Base-by-base conservation (phyloP, 1,284 basidiomycete genomes). In the Pseudozyma sp. region DNA sequence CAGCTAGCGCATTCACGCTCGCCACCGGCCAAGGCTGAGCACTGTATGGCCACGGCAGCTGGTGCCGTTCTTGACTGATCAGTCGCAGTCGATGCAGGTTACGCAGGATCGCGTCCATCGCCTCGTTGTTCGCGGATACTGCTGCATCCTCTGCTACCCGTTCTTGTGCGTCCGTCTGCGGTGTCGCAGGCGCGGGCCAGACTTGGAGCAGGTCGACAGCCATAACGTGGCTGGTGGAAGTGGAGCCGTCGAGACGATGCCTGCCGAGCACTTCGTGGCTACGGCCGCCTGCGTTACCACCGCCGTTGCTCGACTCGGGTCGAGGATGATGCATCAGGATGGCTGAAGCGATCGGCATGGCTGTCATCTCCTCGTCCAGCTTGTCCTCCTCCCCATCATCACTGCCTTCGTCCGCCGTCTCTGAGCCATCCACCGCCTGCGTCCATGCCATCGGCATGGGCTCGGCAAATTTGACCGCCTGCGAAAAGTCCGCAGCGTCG, bases 371-470 rank as follows among this genome's bases (percentile, higher is more conserved):
- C 24, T 51, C 31, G 13, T 34, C 46, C 16, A 5, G 31, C 9
- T 31, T 45, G 17, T 47, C 56, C 14, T 46, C 46, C 11, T 49
- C 46, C 17, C 37, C 50, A 11, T 24, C 2, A 1, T 44, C 43
- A 19, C 13, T 24, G 7, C 44, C 45, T 17, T 5, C 34, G 34
- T 6, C 13, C 13, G 14, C 31, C 34, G 24, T 17, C 7, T 16
- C 29, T 11, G 24, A 29, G 1, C 9, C 34, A 10, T n/a, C 45
- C 10, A 43, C 53, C n/a, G 59, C 47, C 16, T 40, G n/a, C 7
- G 69, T 72, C 70, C 70, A 73, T 1, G 24, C 46, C 50, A 68
- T 54, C 19, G 70, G 70, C 39, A 73, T n/a, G 0, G 56, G 42
- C 7, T 57, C 49, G 0, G 29, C 46, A 40, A 68, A 68, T 13